Evolutionary conservation across 2,329 filamentous ascomycete genomes (phyloP).

Genomic region (Aspergillus nomiae): DNA sequence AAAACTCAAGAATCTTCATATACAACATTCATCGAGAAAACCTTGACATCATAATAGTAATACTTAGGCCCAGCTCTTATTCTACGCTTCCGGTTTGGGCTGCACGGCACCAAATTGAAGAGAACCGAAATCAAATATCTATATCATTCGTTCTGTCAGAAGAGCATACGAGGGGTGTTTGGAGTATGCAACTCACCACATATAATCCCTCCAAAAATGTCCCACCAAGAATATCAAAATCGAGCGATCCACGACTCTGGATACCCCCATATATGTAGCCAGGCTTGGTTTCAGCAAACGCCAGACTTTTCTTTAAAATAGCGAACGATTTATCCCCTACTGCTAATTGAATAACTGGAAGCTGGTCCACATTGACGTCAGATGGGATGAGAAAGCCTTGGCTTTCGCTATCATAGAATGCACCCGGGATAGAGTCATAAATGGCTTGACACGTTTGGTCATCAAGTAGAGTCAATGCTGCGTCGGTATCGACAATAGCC

Average conservation of each 20-base stretch:
- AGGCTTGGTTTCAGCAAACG: slow-evolving; percentile 58
- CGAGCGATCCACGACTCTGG: slow-evolving; percentile 61
- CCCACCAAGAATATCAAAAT: slow-evolving; percentile 66
- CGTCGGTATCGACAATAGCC: slow-evolving; percentile 72
- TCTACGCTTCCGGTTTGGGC: not conserved
- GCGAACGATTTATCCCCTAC: slow-evolving; percentile 63
- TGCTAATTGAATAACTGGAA: slow-evolving; percentile 65
- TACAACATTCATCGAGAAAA: not conserved
- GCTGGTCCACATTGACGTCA: slow-evolving; percentile 50
- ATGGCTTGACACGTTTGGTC: slow-evolving; percentile 63
- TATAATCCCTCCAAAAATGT: slow-evolving; percentile 67
- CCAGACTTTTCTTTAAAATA: slow-evolving; percentile 65
- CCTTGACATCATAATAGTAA: not conserved
- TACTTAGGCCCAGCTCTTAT: not conserved
- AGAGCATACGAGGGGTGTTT: slow-evolving; percentile 9
- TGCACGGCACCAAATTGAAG: slow-evolving; percentile 62
- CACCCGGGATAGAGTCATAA: slow-evolving; percentile 65
- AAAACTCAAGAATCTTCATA: not conserved
- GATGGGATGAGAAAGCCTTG: slow-evolving; percentile 68
- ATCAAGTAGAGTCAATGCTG: slow-evolving; percentile 66
- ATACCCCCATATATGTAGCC: slow-evolving; percentile 65
- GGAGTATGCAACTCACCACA: slow-evolving; percentile 48
- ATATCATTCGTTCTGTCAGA: not conserved
- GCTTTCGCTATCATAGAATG: slow-evolving; percentile 56
- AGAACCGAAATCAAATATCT: slow-evolving; percentile 66